Percentiles rank a stretch among this genome's conserved stretches.
Evolutionary conservation across 768 basidiomycete genomes (phyloP).

Genomic region (Agaricus sinodeliciosus): DNA sequence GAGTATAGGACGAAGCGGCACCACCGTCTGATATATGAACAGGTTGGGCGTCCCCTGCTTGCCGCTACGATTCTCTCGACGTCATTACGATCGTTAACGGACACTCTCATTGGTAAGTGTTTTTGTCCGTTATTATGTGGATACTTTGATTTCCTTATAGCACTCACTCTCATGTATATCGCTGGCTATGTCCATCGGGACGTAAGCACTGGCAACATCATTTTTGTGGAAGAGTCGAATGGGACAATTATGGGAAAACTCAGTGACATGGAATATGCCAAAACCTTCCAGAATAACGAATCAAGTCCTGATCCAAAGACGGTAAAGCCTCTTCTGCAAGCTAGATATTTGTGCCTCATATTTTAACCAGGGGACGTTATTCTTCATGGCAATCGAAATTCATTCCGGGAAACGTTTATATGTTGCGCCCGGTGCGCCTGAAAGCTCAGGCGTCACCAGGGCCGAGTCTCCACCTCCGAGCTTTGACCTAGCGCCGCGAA

Average conservation of each 20-base stretch:
- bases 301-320: neutral
- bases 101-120: neutral
- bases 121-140: neutral
- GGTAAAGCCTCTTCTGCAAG: neutral
- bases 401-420: too few species aligned
- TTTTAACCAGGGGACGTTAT: too few species aligned
- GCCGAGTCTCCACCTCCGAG: too few species aligned
- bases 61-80: constrained; percentile 21
- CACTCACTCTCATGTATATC: neutral
- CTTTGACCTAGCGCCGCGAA: too few species aligned
- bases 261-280: constrained; percentile 5
- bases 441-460: too few species aligned
- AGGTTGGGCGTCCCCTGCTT: constrained; percentile 10
- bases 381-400: too few species aligned
- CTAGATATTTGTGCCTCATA: too few species aligned
- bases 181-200: constrained; percentile 9
- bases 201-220: constrained; percentile 1
- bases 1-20: neutral
- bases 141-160: neutral
- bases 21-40: neutral
- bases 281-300: neutral
- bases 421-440: too few species aligned
- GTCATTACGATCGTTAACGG: neutral
- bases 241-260: neutral
- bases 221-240: neutral